phyloP scores from a whole-genome alignment of 192 early-diverging fungal species.

The Linnemannia exigua region DNA sequence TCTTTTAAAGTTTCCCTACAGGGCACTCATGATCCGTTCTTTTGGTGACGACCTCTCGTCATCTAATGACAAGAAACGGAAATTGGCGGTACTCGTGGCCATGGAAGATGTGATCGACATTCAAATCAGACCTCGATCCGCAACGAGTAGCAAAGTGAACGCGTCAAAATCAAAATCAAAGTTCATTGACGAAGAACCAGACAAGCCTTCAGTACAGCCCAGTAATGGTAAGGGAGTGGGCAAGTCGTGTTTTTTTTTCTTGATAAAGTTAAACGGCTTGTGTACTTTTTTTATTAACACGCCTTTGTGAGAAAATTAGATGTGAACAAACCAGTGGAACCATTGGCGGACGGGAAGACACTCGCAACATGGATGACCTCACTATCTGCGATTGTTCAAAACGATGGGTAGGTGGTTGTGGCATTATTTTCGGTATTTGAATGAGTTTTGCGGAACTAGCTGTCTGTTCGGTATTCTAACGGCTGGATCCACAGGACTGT shows the following conservation, averaged over 20 bases:
- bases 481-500: conserved; percentile 1
- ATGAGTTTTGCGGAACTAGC: not conserved
- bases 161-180: not conserved
- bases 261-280: not conserved
- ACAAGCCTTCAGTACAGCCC: not conserved
- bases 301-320: not conserved
- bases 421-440: too few relatives aligned
- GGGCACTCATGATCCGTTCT: conserved; percentile 4
- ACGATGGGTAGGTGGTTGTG: conserved; percentile 8
- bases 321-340: not conserved
- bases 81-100: conserved; percentile 23
- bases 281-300: not conserved
- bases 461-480: not conserved
- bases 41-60: conserved; percentile 15
- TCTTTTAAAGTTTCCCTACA: conserved; percentile 9
- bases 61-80: conserved; percentile 18
- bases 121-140: not conserved
- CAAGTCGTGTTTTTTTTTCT: too few relatives aligned
- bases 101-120: conserved; percentile 29
- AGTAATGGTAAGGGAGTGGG: not conserved
- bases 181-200: not conserved
- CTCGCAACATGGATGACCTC: conserved; percentile 15
- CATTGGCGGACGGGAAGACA: not conserved
- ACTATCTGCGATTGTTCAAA: conserved; percentile 4
- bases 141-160: not conserved